phyloP scores from a whole-genome alignment of 768 basidiomycete genomes.

The Plicaturopsis crispa region DNA sequence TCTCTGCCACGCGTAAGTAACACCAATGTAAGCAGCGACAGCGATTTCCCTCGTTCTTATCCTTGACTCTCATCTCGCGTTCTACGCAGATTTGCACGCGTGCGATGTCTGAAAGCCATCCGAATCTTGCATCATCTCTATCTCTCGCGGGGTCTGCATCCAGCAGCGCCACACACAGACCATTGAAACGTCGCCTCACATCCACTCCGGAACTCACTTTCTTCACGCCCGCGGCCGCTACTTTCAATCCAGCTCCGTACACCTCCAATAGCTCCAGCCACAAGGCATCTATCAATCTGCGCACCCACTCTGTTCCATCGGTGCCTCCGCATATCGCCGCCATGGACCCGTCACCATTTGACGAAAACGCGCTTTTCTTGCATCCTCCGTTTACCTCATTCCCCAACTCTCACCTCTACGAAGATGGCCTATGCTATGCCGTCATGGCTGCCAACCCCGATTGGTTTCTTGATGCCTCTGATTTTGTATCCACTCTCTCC shows the following conservation, averaged over 20 bases:
- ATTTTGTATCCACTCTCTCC: constrained; percentile 45
- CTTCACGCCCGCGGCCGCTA: constrained; percentile 54
- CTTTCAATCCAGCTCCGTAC: constrained; percentile 63
- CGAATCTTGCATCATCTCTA: constrained; percentile 11
- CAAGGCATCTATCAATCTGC: constrained; percentile 13
- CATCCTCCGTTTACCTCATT: constrained; percentile 68
- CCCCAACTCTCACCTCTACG: constrained; percentile 50
- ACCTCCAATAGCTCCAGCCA: constrained; percentile 29
- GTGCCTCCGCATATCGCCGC: constrained; percentile 40
- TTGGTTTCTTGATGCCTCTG: constrained; percentile 70
- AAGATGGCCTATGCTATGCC: constrained; percentile 65
- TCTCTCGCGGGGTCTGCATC: constrained; percentile 21
- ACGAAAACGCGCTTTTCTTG: constrained; percentile 61
- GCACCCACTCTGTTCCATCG: no score
- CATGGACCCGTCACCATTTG: constrained; percentile 64
- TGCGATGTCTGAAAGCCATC: constrained; percentile 13
- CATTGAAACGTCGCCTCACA: constrained; percentile 41
- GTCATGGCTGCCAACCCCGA: constrained; percentile 69
- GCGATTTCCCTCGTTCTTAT: neutral
- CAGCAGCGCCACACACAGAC: constrained; percentile 16
- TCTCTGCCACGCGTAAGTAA: no score
- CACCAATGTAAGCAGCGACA: no score
- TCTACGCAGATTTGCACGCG: constrained; percentile 4
- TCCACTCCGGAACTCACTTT: constrained; percentile 46
- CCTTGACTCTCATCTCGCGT: neutral